Evolutionary conservation across 495 filamentous ascomycete genomes (phyloP).

Genomic region (Talaromyces ruber): DNA sequence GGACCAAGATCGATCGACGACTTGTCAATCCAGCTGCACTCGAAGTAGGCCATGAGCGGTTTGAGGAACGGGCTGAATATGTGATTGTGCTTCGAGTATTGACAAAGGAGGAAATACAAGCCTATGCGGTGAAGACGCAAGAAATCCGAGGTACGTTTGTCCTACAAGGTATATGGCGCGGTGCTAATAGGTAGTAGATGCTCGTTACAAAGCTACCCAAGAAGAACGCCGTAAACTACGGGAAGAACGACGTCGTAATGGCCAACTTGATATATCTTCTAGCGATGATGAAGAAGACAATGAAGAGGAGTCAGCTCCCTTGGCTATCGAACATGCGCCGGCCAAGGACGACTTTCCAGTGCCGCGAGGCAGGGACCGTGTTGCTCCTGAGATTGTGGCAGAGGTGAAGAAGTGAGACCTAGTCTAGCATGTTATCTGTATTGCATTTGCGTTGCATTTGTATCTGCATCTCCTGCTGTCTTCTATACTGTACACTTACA

Average conservation of each 20-base stretch:
- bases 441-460: not conserved
- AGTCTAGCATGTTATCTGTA: not conserved
- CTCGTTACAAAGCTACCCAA: slow-evolving; percentile 24
- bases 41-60: slow-evolving; percentile 68
- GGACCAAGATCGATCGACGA: slow-evolving; percentile 81
- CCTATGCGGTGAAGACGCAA: slow-evolving; percentile 64
- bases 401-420: not conserved
- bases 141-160: slow-evolving; percentile 59
- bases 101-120: slow-evolving; percentile 74
- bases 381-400: not conserved
- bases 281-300: slow-evolving; percentile 33
- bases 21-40: slow-evolving; percentile 78
- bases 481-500: not conserved
- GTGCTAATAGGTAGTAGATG: slow-evolving; percentile 21
- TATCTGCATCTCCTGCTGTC: not conserved
- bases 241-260: slow-evolving; percentile 25
- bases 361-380: slow-evolving; percentile 1
- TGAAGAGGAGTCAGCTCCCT: slow-evolving; percentile 9
- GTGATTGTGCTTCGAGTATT: slow-evolving; percentile 79
- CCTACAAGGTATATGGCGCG: not conserved
- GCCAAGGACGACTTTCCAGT: slow-evolving; percentile 3
- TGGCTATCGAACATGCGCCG: slow-evolving; percentile 25
- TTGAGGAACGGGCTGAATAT: slow-evolving; percentile 70
- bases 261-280: slow-evolving; percentile 25
- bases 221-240: slow-evolving; percentile 25